Evolutionary conservation across 108 stramenopile genomes (phyloP), one percentile per base, ranked within the genome.

Genomic region (Pseudonitzschia multiseries): DNA sequence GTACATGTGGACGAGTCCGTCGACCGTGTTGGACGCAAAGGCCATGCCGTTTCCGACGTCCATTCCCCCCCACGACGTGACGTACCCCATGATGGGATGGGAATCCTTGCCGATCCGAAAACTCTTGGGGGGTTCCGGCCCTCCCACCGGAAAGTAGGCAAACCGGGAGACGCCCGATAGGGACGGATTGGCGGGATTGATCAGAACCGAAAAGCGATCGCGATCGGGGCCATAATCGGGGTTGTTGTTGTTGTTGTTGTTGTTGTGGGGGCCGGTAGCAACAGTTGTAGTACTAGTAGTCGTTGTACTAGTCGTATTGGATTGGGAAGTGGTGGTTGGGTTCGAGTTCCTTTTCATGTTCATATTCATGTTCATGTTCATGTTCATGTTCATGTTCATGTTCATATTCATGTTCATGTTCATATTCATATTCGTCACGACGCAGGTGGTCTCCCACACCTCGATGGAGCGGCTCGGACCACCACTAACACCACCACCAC

Each of bases 51-150:
- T 68, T 9, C 87, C 86, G 9, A 89, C 87, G 50, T 93, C 92
- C 89, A 93, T 93, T n/a, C 92, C 87, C 21, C 89, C 89, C 92
- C 92, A 93, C 63, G 76, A 71, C 15, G 80, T 69, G 0, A 93
- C 92, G 67, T 84, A 85, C 10, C 92, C 92, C 87, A 85, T 86
- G 56, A 86, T 72, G 56, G 75, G 83, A 60, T 84, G 83, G 36
- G 81, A 70, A 69, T 83, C 80, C 70, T 84, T 80, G 0, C 52
- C 42, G 43, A 42, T 50, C 20, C 41, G 14, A 24, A 50, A 22
- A 1, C 17, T 57, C 8, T 66, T 57, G 15, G 53, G 20, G 3
- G 85, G 85, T 21, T 81, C 77, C 1, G 85, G 85, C 12, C 85
- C 85, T 21, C 85, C 82, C 41, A 66, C 29, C 0, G 92, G 92